A percentile compares a stretch with the other conserved stretches of the same genome.
These are phyloP conservation scores for Cercospora zeae-maydis DNA, from an alignment of 2,329 filamentous ascomycete genomes.

Conservation along the genomic window DNA sequence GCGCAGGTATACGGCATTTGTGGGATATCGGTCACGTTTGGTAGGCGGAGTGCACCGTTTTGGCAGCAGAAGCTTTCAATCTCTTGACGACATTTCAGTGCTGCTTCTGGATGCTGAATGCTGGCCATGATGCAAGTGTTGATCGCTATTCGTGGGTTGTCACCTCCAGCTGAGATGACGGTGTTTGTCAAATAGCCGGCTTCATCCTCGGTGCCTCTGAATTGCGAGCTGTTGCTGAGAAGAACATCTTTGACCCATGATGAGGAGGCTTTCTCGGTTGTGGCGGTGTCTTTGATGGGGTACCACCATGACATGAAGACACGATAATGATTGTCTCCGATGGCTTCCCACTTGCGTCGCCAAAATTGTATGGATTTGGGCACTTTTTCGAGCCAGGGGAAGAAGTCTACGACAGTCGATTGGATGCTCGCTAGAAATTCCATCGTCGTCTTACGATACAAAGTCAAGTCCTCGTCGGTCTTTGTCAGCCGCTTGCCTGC, in stretches of 20 bases:
- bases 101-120: conserved; percentile 2
- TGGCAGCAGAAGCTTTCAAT: conserved; percentile 4
- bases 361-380: conserved; percentile 9
- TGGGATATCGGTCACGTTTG: conserved; percentile 2
- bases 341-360: conserved; percentile 6
- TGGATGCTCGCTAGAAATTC: conserved; percentile 10
- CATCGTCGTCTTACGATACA: conserved; percentile 15
- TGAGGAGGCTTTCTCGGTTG: background rate
- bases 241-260: conserved; percentile 13
- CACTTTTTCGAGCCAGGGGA: conserved; percentile 9
- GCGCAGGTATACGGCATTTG: conserved; percentile 9
- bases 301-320: conserved; percentile 17
- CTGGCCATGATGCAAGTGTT: conserved; percentile 17
- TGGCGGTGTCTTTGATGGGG: conserved; percentile 1
- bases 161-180: conserved; percentile 17
- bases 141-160: conserved; percentile 16
- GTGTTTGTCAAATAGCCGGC: conserved; percentile 15
- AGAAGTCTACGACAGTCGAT: conserved; percentile 14
- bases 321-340: conserved; percentile 2
- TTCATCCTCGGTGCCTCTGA: conserved; percentile 14
- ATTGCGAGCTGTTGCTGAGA: conserved; percentile 7
- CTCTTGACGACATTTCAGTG: background rate
- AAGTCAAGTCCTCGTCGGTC: conserved; percentile 9
- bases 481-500: conserved; percentile 8
- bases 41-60: background rate